Conservation (phyloP, 73 alveolate species). For the Paramecium biaurelia region DNA sequence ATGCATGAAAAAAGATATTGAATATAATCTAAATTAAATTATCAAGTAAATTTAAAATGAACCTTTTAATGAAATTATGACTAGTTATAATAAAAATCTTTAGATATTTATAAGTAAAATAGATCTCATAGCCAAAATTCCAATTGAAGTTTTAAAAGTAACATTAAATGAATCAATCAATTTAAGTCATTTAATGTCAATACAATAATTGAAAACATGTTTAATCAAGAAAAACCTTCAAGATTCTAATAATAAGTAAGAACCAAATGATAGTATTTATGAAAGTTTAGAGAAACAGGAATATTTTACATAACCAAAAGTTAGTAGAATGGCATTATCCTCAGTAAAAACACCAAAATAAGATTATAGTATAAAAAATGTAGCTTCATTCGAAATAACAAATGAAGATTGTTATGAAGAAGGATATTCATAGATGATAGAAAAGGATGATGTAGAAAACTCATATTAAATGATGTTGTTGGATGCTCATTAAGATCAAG, state of each 20-base stretch:
- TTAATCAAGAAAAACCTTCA: not conserved
- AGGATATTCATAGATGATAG: not conserved
- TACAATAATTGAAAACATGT: not conserved
- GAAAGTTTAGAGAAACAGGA: not conserved
- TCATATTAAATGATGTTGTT: not conserved
- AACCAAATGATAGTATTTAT: not conserved
- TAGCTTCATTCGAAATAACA: not conserved
- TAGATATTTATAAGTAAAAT: not conserved
- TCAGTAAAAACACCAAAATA: not conserved
- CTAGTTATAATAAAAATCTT: not conserved
- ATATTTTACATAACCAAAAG: not conserved
- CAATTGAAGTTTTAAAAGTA: not conserved
- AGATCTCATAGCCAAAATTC: not conserved
- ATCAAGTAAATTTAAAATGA: not conserved
- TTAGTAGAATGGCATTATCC: not conserved
- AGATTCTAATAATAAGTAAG: not conserved
- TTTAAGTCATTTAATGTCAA: not conserved
- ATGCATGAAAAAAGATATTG: not conserved
- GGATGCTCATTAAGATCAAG: not conserved
- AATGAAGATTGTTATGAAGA: not conserved
- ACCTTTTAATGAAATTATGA: not conserved
- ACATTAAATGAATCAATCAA: not conserved
- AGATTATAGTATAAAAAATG: not conserved
- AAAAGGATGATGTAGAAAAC: not conserved
- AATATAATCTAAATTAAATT: not conserved